phyloP scores from a whole-genome alignment of 1,284 basidiomycete genomes.

The Tranzscheliella williamsii region DNA sequence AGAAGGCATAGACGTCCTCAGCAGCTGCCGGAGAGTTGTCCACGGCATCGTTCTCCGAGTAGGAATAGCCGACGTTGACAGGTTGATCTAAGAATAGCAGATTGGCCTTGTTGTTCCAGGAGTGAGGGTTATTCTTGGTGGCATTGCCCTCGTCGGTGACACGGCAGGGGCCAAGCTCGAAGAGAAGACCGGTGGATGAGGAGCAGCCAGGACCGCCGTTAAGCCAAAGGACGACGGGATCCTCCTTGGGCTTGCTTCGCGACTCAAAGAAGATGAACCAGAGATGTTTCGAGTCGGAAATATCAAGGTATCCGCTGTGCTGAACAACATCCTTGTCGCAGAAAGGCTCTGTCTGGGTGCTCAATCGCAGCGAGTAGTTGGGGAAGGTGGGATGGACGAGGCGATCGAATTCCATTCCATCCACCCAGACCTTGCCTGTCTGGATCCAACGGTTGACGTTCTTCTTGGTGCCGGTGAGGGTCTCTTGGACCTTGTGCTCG shows the following conservation, averaged over 20 bases:
- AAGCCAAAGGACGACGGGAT: slow-evolving; percentile 84
- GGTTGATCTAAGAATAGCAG: slow-evolving; percentile 78
- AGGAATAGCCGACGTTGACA: slow-evolving; percentile 84
- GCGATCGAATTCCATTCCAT: slow-evolving; percentile 66
- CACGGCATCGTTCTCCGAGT: slow-evolving; percentile 73
- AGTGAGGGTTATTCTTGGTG: slow-evolving; percentile 74
- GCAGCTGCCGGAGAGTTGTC: slow-evolving; percentile 74
- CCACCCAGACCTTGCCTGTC: slow-evolving; percentile 62
- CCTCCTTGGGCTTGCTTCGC: slow-evolving; percentile 71
- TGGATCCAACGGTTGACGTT: slow-evolving; percentile 36
- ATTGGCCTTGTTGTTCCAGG: slow-evolving; percentile 75
- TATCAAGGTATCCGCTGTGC: slow-evolving; percentile 81
- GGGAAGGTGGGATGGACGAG: slow-evolving; percentile 74
- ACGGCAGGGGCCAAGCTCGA: slow-evolving; percentile 84
- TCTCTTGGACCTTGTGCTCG: slow-evolving; percentile 33
- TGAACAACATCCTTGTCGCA: slow-evolving; percentile 83
- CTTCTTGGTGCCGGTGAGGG: slow-evolving; percentile 24
- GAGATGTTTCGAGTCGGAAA: slow-evolving; percentile 79
- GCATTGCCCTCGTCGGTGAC: slow-evolving; percentile 72
- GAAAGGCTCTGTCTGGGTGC: slow-evolving; percentile 60
- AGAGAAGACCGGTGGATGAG: slow-evolving; percentile 66
- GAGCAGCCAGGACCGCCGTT: slow-evolving; percentile 75
- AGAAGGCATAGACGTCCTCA: slow-evolving; percentile 84
- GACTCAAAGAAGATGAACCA: slow-evolving; percentile 91
- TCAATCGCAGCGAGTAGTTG: slow-evolving; percentile 71